phyloP scores from a whole-genome alignment of 73 alveolate species.

The Tetrahymena elliotti region DNA sequence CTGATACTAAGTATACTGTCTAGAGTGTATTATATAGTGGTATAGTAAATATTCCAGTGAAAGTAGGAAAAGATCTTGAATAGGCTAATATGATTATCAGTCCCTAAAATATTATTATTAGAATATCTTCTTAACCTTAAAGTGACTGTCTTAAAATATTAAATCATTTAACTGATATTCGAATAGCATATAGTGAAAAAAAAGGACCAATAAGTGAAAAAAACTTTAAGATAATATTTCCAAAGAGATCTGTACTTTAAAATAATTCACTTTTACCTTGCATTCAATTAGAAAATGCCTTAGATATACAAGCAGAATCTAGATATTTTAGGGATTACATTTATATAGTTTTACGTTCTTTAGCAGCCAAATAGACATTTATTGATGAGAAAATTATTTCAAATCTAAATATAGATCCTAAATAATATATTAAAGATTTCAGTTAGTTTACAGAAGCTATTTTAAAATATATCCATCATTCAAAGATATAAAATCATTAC shows the following conservation, averaged over 20 bases:
- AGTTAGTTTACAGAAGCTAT: background rate
- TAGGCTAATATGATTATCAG: background rate
- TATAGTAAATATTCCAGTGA: background rate
- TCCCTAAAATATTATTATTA: background rate
- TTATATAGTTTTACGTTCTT: background rate
- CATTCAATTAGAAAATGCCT: background rate
- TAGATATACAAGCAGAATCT: background rate
- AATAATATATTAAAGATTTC: background rate
- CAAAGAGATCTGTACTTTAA: background rate
- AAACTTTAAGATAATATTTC: background rate
- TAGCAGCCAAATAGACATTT: background rate
- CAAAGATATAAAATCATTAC: background rate
- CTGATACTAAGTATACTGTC: background rate
- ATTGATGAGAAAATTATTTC: background rate
- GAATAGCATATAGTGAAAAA: background rate
- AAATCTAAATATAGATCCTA: background rate
- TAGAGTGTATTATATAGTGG: background rate
- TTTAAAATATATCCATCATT: background rate
- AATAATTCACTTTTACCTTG: background rate
- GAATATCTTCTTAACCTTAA: background rate
- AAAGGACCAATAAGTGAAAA: background rate
- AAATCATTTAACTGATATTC: background rate
- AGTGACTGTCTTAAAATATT: background rate
- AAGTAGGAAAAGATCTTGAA: background rate
- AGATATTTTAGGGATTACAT: background rate